Evolutionary conservation across 495 filamentous ascomycete genomes (phyloP).

Genomic region (Aspergillus conjunctus): DNA sequence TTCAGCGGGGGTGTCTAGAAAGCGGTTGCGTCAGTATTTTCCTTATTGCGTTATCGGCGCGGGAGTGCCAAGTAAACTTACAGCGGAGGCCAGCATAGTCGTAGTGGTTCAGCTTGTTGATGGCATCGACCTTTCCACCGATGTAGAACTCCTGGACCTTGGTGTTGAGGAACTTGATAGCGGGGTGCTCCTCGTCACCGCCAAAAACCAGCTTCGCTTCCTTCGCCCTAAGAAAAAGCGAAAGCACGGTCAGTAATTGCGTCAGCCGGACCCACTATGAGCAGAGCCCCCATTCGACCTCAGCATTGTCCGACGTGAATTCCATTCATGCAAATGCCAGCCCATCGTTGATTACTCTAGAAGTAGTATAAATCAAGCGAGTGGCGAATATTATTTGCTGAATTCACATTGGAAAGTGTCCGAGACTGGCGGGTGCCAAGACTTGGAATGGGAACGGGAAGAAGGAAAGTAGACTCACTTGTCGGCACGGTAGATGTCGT

Average conservation of each 20-base stretch:
- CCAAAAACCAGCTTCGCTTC: constrained; percentile 95
- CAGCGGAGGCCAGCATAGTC: constrained; percentile 97
- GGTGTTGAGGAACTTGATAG: constrained; percentile 82
- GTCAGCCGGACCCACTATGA: constrained; percentile 35
- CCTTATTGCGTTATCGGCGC: constrained; percentile 8
- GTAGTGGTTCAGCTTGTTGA: constrained; percentile 95
- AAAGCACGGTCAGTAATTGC: constrained; percentile 31
- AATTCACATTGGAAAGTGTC: neutral
- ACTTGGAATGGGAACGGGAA: constrained; percentile 12
- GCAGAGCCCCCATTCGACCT: constrained; percentile 8
- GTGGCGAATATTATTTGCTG: neutral
- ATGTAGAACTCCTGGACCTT: constrained; percentile 86
- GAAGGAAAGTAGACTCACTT: constrained; percentile 64
- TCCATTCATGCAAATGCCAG: neutral
- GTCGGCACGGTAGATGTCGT: constrained; percentile 94
- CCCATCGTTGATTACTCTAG: neutral
- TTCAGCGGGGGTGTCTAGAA: constrained; percentile 85
- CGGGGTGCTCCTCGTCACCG: constrained; percentile 90
- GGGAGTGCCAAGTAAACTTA: constrained; percentile 45
- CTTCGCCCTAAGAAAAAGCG: constrained; percentile 61
- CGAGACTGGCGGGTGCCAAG: constrained; percentile 12
- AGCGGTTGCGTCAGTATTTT: constrained; percentile 22
- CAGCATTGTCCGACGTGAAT: constrained; percentile 7
- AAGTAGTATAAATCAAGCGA: neutral
- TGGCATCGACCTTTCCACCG: constrained; percentile 91